A percentile compares a stretch with the other conserved stretches of the same genome.
These are phyloP conservation scores for Xerocomus minutiporus DNA, from an alignment of 1,284 basidiomycete species.

Conservation along the genomic window DNA sequence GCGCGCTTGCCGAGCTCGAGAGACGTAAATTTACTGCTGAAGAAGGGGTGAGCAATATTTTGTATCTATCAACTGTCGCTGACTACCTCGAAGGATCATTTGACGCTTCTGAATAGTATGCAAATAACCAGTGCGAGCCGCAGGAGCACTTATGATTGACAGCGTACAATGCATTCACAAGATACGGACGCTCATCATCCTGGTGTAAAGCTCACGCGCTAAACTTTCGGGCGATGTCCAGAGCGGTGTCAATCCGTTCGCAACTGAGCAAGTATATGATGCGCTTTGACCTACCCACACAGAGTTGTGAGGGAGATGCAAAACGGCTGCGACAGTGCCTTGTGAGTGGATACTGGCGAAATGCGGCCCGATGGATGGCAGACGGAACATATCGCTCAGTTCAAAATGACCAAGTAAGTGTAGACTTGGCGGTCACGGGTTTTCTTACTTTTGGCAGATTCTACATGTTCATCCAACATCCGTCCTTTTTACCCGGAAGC, in stretches of 20 bases:
- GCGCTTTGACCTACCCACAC: slow-evolving; percentile 72
- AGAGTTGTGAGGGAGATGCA: slow-evolving; percentile 83
- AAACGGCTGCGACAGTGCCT: slow-evolving; percentile 79
- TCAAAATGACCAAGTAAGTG: slow-evolving; percentile 71
- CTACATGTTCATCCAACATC: slow-evolving; percentile 92
- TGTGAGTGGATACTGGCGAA: slow-evolving; percentile 90
- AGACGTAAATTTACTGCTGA: slow-evolving; percentile 93
- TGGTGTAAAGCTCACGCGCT: slow-evolving; percentile 94
- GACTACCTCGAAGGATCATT: slow-evolving; percentile 65
- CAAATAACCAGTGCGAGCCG: not conserved
- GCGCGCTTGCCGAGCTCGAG: slow-evolving; percentile 84
- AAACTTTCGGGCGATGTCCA: slow-evolving; percentile 88
- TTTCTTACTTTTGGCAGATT: slow-evolving; percentile 43
- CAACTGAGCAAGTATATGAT: slow-evolving; percentile 93
- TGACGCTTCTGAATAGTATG: slow-evolving; percentile 86
- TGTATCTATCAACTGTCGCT: not conserved
- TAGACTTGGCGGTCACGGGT: not conserved
- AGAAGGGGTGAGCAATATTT: slow-evolving; percentile 71
- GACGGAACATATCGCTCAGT: slow-evolving; percentile 89
- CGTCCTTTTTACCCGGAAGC: slow-evolving; percentile 89
- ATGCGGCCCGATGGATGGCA: slow-evolving; percentile 83
- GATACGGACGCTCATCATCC: slow-evolving; percentile 74
- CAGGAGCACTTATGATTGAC: slow-evolving; percentile 9
- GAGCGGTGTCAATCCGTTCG: slow-evolving; percentile 86
- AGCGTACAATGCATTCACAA: slow-evolving; percentile 91